Base-by-base conservation (phyloP, 2,329 filamentous ascomycete genomes). In the Aspergillus sp. region DNA sequence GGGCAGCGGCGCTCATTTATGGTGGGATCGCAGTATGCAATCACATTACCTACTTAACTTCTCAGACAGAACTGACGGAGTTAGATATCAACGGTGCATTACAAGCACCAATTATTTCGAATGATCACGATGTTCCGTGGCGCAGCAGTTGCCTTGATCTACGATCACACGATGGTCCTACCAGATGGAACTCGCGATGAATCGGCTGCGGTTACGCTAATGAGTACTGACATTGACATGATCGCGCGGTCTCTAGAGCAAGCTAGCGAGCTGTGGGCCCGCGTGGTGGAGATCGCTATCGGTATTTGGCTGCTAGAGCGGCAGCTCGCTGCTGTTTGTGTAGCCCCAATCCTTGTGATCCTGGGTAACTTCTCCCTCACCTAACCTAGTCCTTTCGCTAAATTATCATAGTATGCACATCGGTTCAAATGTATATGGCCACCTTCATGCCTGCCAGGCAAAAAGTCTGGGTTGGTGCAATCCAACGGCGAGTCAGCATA, bases 1-100 rank as follows among this genome's bases (percentile, higher is more conserved):
- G 68, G 8, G 76, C 77, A 2, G 75, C 73, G 47, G 67, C 67
- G 6, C 62, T 79, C 4, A 68, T 77, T 2, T 80, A 80, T 57
- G 38, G 73, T 17, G 75, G 75, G 0, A 73, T 77, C 25, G 76
- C 74, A 5, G 72, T 78, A 11, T 67, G 54, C 49, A 17, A 39
- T 6, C 6, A 8, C 5, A 42, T 19, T 15, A 17, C 25, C 11
- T 23, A 27, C 5, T 38, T 8, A 15, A 13, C 32, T 36, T 25
- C 5, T 15, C 17, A 5, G 19, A 11, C 10, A 30, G 8, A 8
- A 3, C 32, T 57, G 19, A 49, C 42, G 1, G 11, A 57, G 4
- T 8, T 13, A 61, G 54, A 54, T 58, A 38, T 57, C 69, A 3
- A 73, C 68, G 36, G 69, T 68, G 8, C 66, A 66, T 10, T 75